Base-by-base conservation (phyloP, 208 protist species). In the Phytomonas francai region DNA sequence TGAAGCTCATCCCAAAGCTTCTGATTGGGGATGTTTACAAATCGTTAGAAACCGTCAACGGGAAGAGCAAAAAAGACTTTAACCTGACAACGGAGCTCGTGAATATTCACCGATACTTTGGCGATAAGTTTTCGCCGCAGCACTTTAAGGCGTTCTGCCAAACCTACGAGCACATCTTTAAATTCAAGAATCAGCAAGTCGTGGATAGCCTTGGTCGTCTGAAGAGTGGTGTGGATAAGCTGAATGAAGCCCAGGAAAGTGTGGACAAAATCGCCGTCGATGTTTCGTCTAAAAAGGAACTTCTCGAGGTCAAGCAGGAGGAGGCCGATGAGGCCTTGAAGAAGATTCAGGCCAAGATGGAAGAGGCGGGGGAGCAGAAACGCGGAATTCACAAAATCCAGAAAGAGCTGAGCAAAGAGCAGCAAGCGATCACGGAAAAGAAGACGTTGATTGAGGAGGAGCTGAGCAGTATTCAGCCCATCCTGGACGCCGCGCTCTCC, bases 341-440 rank as follows among this genome's bases (percentile, higher is more conserved):
- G 70, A 77, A 98, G 70, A 99, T 99, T 79, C 91, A 97, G 70
- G 79, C 77, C 28, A 97, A 94, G 62, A 99, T 99, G 97, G 87
- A 97, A 71, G 79, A 95, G 62, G 94, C 97, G 0, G 77, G 85
- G 11, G 84, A 97, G 61, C 92, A 98, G 72, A 96, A 97, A 72
- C 84, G 81, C 34, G 88, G 97, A 67, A 97, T 98, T 63, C 89
- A 98, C 83, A 91, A 87, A 68, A 87, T 99, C 30, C 83, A 97
- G 66, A 89, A 86, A 36, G 84, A 88, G 14, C 79, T 99, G 1
- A 87, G 81, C 58, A 92, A 95, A 76, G 97, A 99, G 73, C 94
- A 98, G 71, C 70, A 74, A 9, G 83, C 83, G 11, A 87, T 98
- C 67, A 77, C 85, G 64, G 71, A 91, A 57, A 74, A 87, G 34